Base-by-base conservation (phyloP, 768 basidiomycete genomes). In the Phaffia tasmanica region DNA sequence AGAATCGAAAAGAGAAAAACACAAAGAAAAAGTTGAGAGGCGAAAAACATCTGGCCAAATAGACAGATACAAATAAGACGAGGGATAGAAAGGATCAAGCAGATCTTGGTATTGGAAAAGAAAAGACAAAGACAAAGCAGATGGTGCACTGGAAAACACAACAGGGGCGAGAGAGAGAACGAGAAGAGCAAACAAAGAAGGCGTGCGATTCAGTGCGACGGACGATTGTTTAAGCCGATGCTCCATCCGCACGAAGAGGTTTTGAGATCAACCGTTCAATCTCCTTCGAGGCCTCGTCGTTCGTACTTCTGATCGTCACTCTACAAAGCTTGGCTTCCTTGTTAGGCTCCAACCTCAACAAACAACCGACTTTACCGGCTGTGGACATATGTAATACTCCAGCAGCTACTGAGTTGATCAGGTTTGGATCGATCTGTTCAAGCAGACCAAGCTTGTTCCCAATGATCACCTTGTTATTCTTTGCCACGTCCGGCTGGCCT, bases 261-360 rank as follows among this genome's bases (percentile, higher is more conserved):
- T 75, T 75, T 23, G 72, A 69, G n/a, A 74, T 65, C 48, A 77
- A 61, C 46, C 73, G 64, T 64, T 79, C 69, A 16, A 78, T 63
- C 69, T 78, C 76, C 21, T 74, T 71, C 27, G 79, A 79, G 11
- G 97, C 92, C 66, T 67, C 83, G 75, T 92, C 92, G 64, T 95
- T 97, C 3, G 95, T 98, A 73, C 91, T 94, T 73, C 95, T 83
- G 54, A 97, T 83, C 7, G 95, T 99, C 68, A 97, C 74, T 47
- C 95, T 86, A 77, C 91, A 97, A 46, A 97, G 80, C 89, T 95
- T 94, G 30, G 94, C 95, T 68, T 95, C 92, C 62, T 84, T 83
- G 78, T 97, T 99, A 1, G 95, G 95, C 76, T 99, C 95, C 32
- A 97, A 76, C 63, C 95, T 83, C 70, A 97, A 77, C 69, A 99